phyloP scores from a whole-genome alignment of 2,329 filamentous ascomycete species.

The Rhynchosporium secalis region DNA sequence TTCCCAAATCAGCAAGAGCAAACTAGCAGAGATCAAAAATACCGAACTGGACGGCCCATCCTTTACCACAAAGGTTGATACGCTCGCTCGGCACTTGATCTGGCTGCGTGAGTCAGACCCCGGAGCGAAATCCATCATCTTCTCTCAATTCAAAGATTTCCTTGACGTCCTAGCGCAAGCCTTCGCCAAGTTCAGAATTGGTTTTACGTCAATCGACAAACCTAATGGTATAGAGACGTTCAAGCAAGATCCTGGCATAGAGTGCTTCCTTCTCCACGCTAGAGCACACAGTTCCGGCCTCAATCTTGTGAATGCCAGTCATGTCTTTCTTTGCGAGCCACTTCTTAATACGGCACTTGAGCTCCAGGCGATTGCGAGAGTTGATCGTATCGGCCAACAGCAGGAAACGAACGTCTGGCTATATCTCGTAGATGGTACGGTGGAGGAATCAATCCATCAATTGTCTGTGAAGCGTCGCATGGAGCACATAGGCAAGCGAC shows the following conservation, averaged over 20 bases:
- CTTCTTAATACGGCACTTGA: slow-evolving; percentile 92
- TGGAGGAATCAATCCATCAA: slow-evolving; percentile 90
- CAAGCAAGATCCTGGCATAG: slow-evolving; percentile 68
- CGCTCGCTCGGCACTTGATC: slow-evolving; percentile 73
- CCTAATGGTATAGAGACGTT: slow-evolving; percentile 72
- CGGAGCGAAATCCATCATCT: slow-evolving; percentile 89
- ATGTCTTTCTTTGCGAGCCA: slow-evolving; percentile 93
- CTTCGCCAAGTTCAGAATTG: slow-evolving; percentile 70
- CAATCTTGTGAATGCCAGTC: slow-evolving; percentile 88
- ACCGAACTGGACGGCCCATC: slow-evolving; percentile 72
- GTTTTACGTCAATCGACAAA: slow-evolving; percentile 68
- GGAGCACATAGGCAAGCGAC: slow-evolving; percentile 65
- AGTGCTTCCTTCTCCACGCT: slow-evolving; percentile 88
- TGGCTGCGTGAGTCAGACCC: slow-evolving; percentile 85
- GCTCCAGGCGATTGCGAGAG: slow-evolving; percentile 89
- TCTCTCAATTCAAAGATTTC: slow-evolving; percentile 87
- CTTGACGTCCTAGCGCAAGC: slow-evolving; percentile 71
- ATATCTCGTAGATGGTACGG: slow-evolving; percentile 86
- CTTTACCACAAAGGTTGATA: slow-evolving; percentile 91
- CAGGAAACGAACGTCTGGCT: slow-evolving; percentile 92
- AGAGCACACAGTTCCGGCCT: slow-evolving; percentile 85
- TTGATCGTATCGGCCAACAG: slow-evolving; percentile 90
- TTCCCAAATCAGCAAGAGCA: slow-evolving; percentile 68
- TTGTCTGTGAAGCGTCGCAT: slow-evolving; percentile 78
- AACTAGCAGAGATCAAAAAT: slow-evolving; percentile 77